Conservation (phyloP, 768 basidiomycete species). For the Boletus tomentosulus region DNA sequence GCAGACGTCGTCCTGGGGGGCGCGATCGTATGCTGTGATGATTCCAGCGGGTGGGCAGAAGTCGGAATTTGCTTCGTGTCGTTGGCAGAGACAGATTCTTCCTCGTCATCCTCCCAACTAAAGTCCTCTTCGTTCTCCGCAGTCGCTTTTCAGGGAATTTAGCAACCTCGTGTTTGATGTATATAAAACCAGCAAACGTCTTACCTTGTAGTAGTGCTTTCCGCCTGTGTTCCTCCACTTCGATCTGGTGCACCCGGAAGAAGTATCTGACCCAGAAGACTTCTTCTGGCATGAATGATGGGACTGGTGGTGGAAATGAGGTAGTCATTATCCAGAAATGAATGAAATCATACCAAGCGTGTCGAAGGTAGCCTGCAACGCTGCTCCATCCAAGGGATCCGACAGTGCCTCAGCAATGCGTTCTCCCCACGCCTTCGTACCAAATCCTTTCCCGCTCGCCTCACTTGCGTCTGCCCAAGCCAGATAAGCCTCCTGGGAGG, state of each 20-base stretch:
- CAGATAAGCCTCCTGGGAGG: conserved; percentile 49
- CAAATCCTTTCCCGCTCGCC: conserved; percentile 50
- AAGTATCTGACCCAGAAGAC: conserved; percentile 88
- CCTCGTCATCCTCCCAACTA: conserved; percentile 91
- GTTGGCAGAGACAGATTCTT: conserved; percentile 41
- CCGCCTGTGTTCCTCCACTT: conserved; percentile 71
- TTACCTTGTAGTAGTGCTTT: conserved; percentile 72
- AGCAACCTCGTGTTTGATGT: neutral
- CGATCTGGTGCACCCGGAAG: conserved; percentile 82
- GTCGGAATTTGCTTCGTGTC: conserved; percentile 8
- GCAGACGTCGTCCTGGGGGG: conserved; percentile 18
- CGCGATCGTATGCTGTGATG: conserved; percentile 23
- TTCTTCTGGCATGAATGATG: conserved; percentile 55
- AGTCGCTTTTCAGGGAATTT: conserved; percentile 38
- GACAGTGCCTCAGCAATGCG: conserved; percentile 46
- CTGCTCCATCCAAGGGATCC: conserved; percentile 48
- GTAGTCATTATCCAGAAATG: conserved; percentile 1
- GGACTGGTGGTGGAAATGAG: conserved; percentile 47
- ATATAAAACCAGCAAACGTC: conserved; percentile 8
- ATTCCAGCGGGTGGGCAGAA: conserved; percentile 10
- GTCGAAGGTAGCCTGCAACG: conserved; percentile 50
- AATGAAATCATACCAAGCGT: conserved; percentile 49
- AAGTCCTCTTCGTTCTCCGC: conserved; percentile 80
- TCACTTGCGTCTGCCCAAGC: conserved; percentile 58
- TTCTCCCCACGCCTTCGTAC: conserved; percentile 48